Evolutionary conservation across 208 protist species (phyloP).

Genomic region (Leishmania tarentolae): DNA sequence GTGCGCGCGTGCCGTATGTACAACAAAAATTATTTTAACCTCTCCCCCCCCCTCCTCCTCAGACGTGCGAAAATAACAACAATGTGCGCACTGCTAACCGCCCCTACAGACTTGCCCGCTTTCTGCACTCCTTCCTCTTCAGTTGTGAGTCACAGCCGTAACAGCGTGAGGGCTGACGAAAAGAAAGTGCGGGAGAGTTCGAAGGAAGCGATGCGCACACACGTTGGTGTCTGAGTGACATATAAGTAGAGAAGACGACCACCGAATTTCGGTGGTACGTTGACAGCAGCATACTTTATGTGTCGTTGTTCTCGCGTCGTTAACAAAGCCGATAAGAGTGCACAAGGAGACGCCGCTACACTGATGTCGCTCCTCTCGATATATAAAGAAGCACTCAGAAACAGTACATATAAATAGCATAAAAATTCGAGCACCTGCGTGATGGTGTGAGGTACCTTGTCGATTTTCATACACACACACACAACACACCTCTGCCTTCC

Average conservation of each 20-base stretch:
- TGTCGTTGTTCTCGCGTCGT: too few species aligned
- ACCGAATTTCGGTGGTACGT: too few species aligned
- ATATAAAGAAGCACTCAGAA: too few species aligned
- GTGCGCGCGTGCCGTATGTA: not conserved
- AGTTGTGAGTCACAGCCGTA: not conserved
- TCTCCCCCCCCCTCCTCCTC: not conserved
- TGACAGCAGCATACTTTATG: too few species aligned
- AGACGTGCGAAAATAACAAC: too few species aligned
- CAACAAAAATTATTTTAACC: not conserved
- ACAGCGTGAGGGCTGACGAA: not conserved
- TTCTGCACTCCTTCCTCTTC: not conserved
- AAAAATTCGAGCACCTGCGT: too few species aligned
- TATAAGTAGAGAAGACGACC: too few species aligned
- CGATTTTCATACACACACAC: not conserved
- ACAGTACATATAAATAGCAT: not conserved
- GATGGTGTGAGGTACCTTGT: not conserved
- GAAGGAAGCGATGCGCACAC: not conserved
- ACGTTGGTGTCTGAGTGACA: too few species aligned
- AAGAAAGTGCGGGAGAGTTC: not conserved
- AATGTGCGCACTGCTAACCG: not conserved
- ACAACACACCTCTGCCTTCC: not conserved
- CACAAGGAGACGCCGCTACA: too few species aligned
- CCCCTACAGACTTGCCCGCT: not conserved
- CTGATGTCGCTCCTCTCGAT: too few species aligned
- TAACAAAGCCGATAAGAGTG: too few species aligned